These are phyloP conservation scores for Apiospora arundinis DNA, from an alignment of 2,329 filamentous ascomycete species.

Conservation along the genomic window DNA sequence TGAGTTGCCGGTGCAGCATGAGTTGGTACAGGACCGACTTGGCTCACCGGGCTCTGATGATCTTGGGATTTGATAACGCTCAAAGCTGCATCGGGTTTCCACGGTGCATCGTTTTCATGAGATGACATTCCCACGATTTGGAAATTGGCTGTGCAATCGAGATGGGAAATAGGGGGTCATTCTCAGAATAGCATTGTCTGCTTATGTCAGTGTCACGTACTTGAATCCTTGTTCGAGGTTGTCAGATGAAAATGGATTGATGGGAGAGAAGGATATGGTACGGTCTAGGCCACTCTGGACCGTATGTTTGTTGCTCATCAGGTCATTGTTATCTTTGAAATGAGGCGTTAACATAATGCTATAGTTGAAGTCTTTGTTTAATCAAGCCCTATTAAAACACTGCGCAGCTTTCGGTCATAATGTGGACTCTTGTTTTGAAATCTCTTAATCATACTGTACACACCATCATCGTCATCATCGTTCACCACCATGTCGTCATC, in stretches of 20 bases:
- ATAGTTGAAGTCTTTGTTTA: background rate
- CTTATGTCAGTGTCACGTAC: background rate
- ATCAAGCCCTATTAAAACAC: background rate
- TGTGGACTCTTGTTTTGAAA: background rate
- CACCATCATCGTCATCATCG: background rate
- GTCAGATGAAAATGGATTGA: background rate
- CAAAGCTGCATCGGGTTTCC: no score
- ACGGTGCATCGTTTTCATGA: background rate
- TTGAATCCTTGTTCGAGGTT: background rate
- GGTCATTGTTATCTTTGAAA: background rate
- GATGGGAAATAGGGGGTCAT: background rate
- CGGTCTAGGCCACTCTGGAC: background rate
- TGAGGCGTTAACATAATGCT: background rate
- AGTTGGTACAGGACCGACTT: background rate
- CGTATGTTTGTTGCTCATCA: background rate
- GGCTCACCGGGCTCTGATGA: background rate
- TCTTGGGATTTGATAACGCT: background rate
- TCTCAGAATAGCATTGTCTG: background rate
- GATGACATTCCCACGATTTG: background rate
- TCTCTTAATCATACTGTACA: background rate
- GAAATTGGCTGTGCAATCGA: background rate
- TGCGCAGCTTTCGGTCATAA: background rate
- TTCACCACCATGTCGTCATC: background rate
- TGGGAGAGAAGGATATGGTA: no score
- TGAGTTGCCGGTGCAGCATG: background rate